phyloP scores from a whole-genome alignment of 495 filamentous ascomycete species.

The Hypoxylon perforatum region DNA sequence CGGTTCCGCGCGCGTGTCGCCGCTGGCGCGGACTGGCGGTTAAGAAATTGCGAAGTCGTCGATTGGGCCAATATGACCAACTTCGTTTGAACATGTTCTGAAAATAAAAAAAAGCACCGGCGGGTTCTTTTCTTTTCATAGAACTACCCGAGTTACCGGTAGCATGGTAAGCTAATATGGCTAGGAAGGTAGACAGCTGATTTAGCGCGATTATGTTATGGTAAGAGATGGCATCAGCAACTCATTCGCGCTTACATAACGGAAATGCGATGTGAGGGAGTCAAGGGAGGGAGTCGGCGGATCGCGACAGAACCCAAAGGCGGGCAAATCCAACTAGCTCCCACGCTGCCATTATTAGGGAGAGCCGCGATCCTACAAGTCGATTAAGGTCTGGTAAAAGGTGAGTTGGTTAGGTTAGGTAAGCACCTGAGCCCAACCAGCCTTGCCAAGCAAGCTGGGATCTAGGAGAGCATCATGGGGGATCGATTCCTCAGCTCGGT shows the following conservation, averaged over 20 bases:
- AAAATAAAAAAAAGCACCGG: too few species aligned
- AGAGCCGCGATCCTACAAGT: not conserved
- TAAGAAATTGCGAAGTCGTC: too few species aligned
- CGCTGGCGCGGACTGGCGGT: not conserved
- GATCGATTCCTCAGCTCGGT: not conserved
- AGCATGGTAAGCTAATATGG: too few species aligned
- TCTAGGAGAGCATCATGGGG: not conserved
- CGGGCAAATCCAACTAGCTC: not conserved
- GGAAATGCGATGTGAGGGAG: not conserved
- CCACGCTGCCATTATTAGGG: constrained; percentile 4
- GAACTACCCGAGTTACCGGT: too few species aligned
- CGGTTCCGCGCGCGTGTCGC: constrained; percentile 17
- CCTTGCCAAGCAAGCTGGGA: not conserved
- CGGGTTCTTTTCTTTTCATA: too few species aligned
- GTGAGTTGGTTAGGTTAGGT: too few species aligned
- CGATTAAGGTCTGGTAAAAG: too few species aligned
- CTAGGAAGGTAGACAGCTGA: not conserved
- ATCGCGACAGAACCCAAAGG: constrained; percentile 12
- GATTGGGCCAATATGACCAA: too few species aligned
- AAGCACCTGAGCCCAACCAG: too few species aligned
- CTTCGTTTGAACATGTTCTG: too few species aligned
- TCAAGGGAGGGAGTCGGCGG: constrained; percentile 4
- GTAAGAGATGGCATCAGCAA: too few species aligned
- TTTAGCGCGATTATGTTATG: too few species aligned
- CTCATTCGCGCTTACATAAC: constrained; percentile 11